Conservation (phyloP, 2,329 filamentous ascomycete species). For the Botryotinia globosa region DNA sequence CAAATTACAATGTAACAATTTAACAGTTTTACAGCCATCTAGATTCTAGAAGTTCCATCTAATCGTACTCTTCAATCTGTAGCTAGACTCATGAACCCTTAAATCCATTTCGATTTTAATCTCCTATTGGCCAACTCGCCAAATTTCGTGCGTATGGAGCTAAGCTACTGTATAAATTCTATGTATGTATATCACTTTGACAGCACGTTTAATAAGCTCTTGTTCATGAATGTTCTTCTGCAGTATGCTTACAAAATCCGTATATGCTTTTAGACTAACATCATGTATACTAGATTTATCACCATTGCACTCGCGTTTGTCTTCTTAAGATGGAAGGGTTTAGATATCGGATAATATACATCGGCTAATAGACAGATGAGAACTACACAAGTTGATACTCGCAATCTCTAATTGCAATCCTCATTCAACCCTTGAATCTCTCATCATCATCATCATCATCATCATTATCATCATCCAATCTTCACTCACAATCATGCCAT, state of each 20-base stretch:
- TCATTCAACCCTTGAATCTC: not conserved
- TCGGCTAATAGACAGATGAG: not conserved
- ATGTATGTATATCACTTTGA: not conserved
- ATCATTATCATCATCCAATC: not conserved
- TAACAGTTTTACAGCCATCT: not conserved
- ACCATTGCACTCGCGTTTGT: not conserved
- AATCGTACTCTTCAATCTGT: not conserved
- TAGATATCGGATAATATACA: not conserved
- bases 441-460: not conserved
- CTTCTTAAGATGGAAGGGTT: not conserved
- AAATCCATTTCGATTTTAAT: not conserved
- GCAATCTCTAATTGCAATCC: not conserved
- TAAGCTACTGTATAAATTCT: not conserved
- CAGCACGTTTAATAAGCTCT: not conserved
- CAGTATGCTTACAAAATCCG: not conserved
- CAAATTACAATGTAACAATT: too few species aligned
- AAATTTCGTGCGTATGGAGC: not conserved
- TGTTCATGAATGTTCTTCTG: not conserved
- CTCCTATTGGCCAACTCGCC: not conserved
- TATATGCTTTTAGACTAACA: too few species aligned
- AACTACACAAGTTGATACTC: not conserved
- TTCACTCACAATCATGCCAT: not conserved
- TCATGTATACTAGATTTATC: not conserved
- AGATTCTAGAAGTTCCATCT: not conserved
- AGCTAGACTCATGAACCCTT: not conserved